Evolutionary conservation across 495 filamentous ascomycete genomes (phyloP).

Genomic region (Margaritispora aquatica): DNA sequence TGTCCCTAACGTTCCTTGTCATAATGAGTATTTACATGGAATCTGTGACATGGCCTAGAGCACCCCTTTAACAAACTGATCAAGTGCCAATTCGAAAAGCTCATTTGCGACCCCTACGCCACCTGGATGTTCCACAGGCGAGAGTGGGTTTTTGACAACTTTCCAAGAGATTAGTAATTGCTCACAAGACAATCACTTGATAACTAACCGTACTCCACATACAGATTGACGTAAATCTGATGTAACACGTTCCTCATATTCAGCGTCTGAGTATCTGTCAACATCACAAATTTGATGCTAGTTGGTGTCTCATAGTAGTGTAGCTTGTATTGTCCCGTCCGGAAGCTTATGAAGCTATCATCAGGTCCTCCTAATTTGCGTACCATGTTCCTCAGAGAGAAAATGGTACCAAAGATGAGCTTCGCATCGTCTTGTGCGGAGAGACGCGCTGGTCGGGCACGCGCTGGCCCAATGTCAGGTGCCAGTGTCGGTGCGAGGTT

Average conservation of each 20-base stretch:
- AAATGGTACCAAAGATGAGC: constrained; percentile 92
- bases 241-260: constrained; percentile 91
- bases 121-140: constrained; percentile 81
- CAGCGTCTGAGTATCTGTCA: constrained; percentile 83
- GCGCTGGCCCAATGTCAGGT: constrained; percentile 18
- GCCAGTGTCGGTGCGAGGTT: constrained; percentile 6
- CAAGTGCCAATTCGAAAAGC: constrained; percentile 85
- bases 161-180: constrained; percentile 5
- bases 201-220: constrained; percentile 81
- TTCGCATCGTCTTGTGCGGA: constrained; percentile 86
- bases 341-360: constrained; percentile 86
- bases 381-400: constrained; percentile 94
- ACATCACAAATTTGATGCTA: constrained; percentile 91
- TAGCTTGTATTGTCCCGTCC: constrained; percentile 91
- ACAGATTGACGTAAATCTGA: constrained; percentile 97
- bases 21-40: not conserved
- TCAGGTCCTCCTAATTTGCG: constrained; percentile 87
- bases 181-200: constrained; percentile 6
- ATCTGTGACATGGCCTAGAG: constrained; percentile 1
- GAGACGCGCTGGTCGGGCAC: constrained; percentile 35
- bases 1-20: not conserved
- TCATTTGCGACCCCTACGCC: constrained; percentile 89
- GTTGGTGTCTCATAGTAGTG: constrained; percentile 99
- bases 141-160: constrained; percentile 94
- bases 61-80: constrained; percentile 64